phyloP scores from a whole-genome alignment of 2,329 filamentous ascomycete genomes.

The Aspergillus sp. region DNA sequence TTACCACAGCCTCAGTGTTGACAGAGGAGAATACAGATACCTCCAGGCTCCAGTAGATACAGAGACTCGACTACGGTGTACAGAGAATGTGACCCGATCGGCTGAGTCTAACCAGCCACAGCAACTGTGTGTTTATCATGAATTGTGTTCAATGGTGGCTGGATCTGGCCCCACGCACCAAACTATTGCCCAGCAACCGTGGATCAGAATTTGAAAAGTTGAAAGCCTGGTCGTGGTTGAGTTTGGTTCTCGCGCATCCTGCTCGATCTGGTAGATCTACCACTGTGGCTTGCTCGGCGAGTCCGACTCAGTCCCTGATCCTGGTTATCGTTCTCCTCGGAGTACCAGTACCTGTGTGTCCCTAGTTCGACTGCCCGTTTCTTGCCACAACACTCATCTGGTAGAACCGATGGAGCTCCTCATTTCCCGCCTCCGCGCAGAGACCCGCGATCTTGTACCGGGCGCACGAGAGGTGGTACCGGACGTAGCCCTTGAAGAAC shows the following conservation, averaged over 20 bases:
- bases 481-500: not conserved
- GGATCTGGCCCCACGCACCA: not conserved
- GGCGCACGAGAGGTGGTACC: not conserved
- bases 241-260: no score
- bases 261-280: not conserved
- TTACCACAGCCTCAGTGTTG: no score
- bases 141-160: not conserved
- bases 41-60: no score
- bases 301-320: no score
- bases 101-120: not conserved
- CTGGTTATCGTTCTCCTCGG: no score
- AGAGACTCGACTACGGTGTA: no score
- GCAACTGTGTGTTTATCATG: not conserved
- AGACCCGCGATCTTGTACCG: not conserved
- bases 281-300: not conserved
- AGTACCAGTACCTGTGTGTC: no score
- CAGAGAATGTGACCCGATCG: not conserved
- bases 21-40: no score
- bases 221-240: no score
- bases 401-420: not conserved
- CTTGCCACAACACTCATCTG: not conserved
- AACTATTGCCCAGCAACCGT: slow-evolving; percentile 3
- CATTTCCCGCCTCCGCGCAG: not conserved
- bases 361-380: not conserved
- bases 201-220: not conserved